Conservation (phyloP, 1,284 basidiomycete genomes). For the Cutaneotrichosporon mucoides region DNA sequence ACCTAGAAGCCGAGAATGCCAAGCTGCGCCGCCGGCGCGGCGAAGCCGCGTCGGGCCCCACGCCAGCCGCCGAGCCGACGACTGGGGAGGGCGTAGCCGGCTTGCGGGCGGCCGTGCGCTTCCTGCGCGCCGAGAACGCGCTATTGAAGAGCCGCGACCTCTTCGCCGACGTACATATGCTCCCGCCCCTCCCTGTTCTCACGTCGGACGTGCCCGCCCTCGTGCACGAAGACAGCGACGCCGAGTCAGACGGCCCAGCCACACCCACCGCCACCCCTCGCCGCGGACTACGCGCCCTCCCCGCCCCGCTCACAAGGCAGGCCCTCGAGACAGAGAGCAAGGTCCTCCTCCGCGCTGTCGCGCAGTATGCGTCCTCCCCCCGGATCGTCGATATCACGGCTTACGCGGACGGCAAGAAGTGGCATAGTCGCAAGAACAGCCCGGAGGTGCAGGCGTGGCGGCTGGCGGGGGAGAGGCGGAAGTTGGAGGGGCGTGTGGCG, state of each 20-base stretch:
- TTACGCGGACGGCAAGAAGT: slow-evolving; percentile 49
- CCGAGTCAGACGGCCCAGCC: slow-evolving; percentile 15
- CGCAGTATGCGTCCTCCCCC: slow-evolving; percentile 71
- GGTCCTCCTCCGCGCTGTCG: slow-evolving; percentile 72
- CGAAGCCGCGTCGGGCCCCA: not conserved
- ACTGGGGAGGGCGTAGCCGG: slow-evolving; percentile 65
- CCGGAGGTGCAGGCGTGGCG: slow-evolving; percentile 75
- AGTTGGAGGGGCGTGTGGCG: slow-evolving; percentile 63
- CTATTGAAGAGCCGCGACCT: slow-evolving; percentile 86
- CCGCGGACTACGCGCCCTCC: slow-evolving; percentile 11
- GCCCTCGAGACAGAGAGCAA: slow-evolving; percentile 74
- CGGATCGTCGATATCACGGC: slow-evolving; percentile 74
- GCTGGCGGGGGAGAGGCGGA: slow-evolving; percentile 67
- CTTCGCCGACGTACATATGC: slow-evolving; percentile 68
- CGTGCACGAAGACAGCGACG: slow-evolving; percentile 11
- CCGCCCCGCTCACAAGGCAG: slow-evolving; percentile 52
- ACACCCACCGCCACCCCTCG: slow-evolving; percentile 14
- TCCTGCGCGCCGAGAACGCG: slow-evolving; percentile 84
- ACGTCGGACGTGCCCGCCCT: slow-evolving; percentile 14
- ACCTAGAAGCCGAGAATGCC: slow-evolving; percentile 78
- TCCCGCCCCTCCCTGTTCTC: slow-evolving; percentile 58
- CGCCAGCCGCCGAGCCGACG: slow-evolving; percentile 4
- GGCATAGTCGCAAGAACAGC: slow-evolving; percentile 70
- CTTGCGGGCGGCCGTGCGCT: slow-evolving; percentile 81
- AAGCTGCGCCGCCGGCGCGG: slow-evolving; percentile 67